Percentiles rank a stretch among this genome's conserved stretches.
Evolutionary conservation across 192 early-diverging fungal species (phyloP).

Genomic region (Backusella tuberculispora): DNA sequence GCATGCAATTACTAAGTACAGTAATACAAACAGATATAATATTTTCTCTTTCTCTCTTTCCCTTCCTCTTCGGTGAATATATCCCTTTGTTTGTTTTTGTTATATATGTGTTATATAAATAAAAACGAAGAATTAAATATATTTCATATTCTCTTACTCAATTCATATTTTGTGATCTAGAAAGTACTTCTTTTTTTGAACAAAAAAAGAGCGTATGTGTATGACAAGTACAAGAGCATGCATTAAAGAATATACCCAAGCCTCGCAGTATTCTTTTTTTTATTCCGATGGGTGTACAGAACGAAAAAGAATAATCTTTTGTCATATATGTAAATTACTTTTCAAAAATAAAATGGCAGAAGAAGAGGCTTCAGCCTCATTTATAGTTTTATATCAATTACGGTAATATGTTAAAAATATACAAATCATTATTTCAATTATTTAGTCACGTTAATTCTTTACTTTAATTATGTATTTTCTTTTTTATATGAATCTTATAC

Average conservation of each 20-base stretch:
- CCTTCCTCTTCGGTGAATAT: background rate
- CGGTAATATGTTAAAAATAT: background rate
- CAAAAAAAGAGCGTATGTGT: background rate
- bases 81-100: slow-evolving; percentile 2
- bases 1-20: background rate
- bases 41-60: background rate
- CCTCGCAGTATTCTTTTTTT: background rate
- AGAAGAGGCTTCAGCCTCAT: background rate
- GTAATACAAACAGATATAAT: background rate
- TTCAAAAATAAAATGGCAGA: background rate
- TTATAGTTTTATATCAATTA: background rate
- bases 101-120: background rate
- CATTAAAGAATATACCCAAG: background rate
- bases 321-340: background rate
- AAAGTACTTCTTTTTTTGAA: background rate
- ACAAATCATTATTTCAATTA: background rate
- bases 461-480: background rate
- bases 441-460: too few relatives aligned
- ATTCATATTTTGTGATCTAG: background rate
- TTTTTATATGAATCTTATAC: background rate
- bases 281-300: background rate
- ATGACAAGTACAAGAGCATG: background rate
- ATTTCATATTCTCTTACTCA: background rate
- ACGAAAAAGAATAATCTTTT: background rate
- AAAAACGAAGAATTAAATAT: too few relatives aligned